Evolutionary conservation across 371 early-diverging fungal species (phyloP), one percentile per base, ranked within the genome.

Genomic region (Haplosporangium sp.): DNA sequence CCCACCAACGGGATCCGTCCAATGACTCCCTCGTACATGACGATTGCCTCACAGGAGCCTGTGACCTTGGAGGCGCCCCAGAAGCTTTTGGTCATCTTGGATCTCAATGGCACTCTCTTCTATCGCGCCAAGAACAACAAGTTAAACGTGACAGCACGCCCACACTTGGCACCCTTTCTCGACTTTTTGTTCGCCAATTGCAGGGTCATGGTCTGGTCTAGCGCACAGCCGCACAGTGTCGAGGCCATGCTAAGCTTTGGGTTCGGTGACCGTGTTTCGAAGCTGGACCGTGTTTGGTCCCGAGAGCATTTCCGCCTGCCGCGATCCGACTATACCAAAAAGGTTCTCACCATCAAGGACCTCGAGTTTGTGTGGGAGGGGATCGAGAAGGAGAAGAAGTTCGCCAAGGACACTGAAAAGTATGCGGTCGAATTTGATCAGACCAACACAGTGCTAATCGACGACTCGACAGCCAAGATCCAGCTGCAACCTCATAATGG

Each of bases 181-280:
- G 72, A 86, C 16, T 93, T 88, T 66, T 67, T 90, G 1, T 86
- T 92, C 57, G 56, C 79, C 20, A 72, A 87, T 59, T 94, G 92
- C 76, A 74, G 81, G 5, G 93, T 94, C 40, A 90, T 93, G 91
- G 85, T 94, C 6, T 94, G 94, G 94, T 91, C 91, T 36, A 91
- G 92, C 16, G 92, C 94, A 0, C 88, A 85, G 56, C 86, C 90
- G 0, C 73, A 79, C 1, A 91, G 84, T 38, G 91, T 94, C 2
- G 76, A 80, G 16, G 36, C 80, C 40, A 57, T 80, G 68, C 51
- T 82, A 42, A 43, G 55, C 23, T 53, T 54, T 37, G 72, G 72
- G 0, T 86, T 93, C 80, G 86, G 83, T 5, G 58, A 69, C 1
- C 62, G 86, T 37, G 63, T 65, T 8, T 59, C 76, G 3, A 61